Evolutionary conservation across 257 asterid genomes (phyloP).

Genomic region (Solanum bulbocastanum): DNA sequence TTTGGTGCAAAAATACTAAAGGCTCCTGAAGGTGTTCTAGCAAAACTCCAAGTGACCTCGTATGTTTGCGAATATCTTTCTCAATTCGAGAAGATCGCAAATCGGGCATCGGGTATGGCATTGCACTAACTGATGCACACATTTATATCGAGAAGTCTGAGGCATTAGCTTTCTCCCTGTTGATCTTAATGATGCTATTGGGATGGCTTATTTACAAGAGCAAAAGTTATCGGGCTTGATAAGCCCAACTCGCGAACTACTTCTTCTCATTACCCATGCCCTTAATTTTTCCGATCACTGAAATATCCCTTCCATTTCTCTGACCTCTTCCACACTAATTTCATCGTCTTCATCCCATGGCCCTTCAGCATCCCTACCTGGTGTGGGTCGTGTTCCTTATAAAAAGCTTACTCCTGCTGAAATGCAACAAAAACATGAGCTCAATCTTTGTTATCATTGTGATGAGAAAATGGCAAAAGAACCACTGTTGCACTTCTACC

Average conservation of each 20-base stretch:
- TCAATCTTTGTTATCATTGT: background rate
- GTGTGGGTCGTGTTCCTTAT: background rate
- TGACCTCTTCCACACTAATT: background rate
- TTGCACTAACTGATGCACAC: background rate
- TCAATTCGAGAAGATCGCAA: background rate
- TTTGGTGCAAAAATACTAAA: background rate
- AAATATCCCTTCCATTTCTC: background rate
- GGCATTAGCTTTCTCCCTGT: background rate
- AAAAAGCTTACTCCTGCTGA: background rate
- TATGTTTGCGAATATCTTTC: background rate
- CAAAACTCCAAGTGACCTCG: background rate
- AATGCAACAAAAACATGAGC: background rate
- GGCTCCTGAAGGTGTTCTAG: background rate
- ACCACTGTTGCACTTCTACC: background rate
- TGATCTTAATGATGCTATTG: background rate
- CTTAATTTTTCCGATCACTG: background rate
- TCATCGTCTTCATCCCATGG: background rate
- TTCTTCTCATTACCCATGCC: background rate
- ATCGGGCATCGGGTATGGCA: background rate
- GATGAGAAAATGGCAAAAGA: background rate
- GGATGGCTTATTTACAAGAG: background rate
- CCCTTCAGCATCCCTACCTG: background rate
- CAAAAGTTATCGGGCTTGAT: background rate
- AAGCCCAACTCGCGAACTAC: background rate
- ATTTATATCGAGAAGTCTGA: background rate